Conservation (phyloP, 2,329 filamentous ascomycete genomes). For the Scortechinia acanthostroma region DNA sequence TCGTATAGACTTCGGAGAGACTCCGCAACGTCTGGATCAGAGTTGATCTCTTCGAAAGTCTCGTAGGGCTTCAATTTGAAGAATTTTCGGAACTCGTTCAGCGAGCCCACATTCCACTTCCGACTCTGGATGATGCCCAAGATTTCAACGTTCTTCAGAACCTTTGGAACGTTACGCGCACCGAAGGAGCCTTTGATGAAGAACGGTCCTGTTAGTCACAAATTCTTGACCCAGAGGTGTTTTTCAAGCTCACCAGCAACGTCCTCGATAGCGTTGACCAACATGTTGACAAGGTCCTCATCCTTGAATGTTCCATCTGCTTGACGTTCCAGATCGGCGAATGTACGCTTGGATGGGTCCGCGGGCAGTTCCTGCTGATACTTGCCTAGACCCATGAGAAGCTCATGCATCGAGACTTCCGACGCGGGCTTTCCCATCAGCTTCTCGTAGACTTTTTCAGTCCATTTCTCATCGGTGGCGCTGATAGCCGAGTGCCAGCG, state of each 20-base stretch:
- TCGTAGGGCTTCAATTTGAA: slow-evolving; percentile 71
- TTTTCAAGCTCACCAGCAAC: no score
- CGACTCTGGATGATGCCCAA: slow-evolving; percentile 73
- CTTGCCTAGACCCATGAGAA: slow-evolving; percentile 54
- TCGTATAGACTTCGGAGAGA: slow-evolving; percentile 64
- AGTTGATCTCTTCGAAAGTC: slow-evolving; percentile 78
- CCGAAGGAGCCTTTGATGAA: slow-evolving; percentile 64
- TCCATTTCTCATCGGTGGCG: slow-evolving; percentile 74
- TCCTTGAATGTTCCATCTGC: slow-evolving; percentile 66
- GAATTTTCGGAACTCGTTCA: slow-evolving; percentile 82
- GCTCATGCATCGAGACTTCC: slow-evolving; percentile 47
- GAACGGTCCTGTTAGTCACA: slow-evolving; percentile 10
- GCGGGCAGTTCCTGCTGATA: slow-evolving; percentile 52
- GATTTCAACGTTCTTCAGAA: slow-evolving; percentile 71
- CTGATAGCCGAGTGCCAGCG: slow-evolving; percentile 79
- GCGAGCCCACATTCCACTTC: slow-evolving; percentile 68
- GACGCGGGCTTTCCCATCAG: slow-evolving; percentile 53
- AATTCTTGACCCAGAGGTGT: slow-evolving; percentile 5
- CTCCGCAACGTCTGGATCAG: slow-evolving; percentile 63
- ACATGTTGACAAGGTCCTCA: slow-evolving; percentile 67
- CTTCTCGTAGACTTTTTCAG: slow-evolving; percentile 58
- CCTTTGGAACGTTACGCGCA: slow-evolving; percentile 65
- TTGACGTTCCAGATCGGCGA: slow-evolving; percentile 59
- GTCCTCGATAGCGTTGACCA: slow-evolving; percentile 67
- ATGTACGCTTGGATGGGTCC: slow-evolving; percentile 64